Percentiles rank a stretch among this genome's conserved stretches.
phyloP scores from a whole-genome alignment of 2,329 filamentous ascomycete genomes.

The Colletotrichum brevisporum region DNA sequence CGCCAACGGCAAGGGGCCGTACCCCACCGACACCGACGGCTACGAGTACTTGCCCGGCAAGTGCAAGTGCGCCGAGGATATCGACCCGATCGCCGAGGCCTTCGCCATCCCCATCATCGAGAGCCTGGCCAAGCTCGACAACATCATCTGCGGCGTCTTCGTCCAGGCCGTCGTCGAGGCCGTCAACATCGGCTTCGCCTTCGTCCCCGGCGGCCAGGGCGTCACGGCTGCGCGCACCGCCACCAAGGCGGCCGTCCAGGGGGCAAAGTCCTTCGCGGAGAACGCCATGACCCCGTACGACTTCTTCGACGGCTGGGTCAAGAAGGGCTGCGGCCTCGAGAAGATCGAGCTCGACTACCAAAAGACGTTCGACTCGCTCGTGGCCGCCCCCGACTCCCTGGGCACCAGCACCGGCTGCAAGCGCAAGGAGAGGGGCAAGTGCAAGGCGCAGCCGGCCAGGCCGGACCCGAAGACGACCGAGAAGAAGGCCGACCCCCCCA shows the following conservation, averaged over 20 bases:
- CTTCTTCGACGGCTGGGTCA: conserved; percentile 6
- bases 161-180: background rate
- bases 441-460: background rate
- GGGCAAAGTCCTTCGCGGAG: conserved; percentile 8
- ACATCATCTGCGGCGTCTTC: background rate
- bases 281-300: background rate
- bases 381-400: background rate
- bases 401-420: background rate
- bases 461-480: conserved; percentile 10
- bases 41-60: background rate
- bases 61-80: background rate
- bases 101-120: conserved; percentile 1
- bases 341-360: background rate
- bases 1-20: background rate
- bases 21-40: background rate
- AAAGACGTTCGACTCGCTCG: background rate
- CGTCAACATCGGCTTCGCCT: conserved; percentile 2
- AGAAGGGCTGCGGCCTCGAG: background rate
- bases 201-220: background rate
- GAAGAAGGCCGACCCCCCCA: background rate
- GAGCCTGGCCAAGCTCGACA: background rate
- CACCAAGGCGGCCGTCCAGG: background rate
- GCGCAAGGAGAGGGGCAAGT: background rate
- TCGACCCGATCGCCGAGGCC: conserved; percentile 9
- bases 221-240: background rate